Percentiles rank a stretch among this genome's conserved stretches.
Conservation (phyloP, 2,329 filamentous ascomycete genomes). For the Graphium sp. region DNA sequence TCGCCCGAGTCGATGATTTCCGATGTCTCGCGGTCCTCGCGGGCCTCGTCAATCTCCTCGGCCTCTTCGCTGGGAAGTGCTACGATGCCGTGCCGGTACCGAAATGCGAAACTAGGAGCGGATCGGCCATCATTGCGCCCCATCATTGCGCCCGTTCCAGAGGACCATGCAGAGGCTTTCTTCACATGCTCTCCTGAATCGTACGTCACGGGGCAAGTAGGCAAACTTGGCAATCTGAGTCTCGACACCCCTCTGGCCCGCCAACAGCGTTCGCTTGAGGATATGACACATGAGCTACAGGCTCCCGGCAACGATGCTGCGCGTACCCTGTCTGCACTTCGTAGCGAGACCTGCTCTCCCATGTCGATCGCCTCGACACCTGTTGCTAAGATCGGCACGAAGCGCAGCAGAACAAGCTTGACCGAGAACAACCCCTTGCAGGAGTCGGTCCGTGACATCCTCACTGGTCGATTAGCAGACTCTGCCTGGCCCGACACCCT, state of each 20-base stretch:
- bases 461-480: slow-evolving; percentile 20
- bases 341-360: slow-evolving; percentile 11
- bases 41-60: slow-evolving; percentile 48
- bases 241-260: slow-evolving; percentile 27
- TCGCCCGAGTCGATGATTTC: slow-evolving; percentile 54
- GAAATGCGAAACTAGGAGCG: slow-evolving; percentile 38
- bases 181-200: slow-evolving; percentile 39
- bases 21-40: slow-evolving; percentile 42
- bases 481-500: slow-evolving; percentile 17
- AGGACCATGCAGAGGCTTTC: slow-evolving; percentile 33
- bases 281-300: slow-evolving; percentile 10
- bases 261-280: slow-evolving; percentile 28
- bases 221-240: slow-evolving; percentile 31
- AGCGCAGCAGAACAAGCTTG: slow-evolving; percentile 43
- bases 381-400: slow-evolving; percentile 23
- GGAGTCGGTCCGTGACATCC: slow-evolving; percentile 49
- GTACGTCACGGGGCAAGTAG: slow-evolving; percentile 33
- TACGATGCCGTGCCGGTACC: slow-evolving; percentile 46
- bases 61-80: slow-evolving; percentile 43
- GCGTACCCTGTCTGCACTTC: slow-evolving; percentile 40
- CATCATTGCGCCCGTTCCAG: slow-evolving; percentile 40
- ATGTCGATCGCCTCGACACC: slow-evolving; percentile 17
- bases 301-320: slow-evolving; percentile 36
- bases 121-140: slow-evolving; percentile 36
- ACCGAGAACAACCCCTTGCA: slow-evolving; percentile 44